A percentile compares a stretch with the other conserved stretches of the same genome.
Conservation (phyloP, 441 rosid species). For the Capsella rubella region DNA sequence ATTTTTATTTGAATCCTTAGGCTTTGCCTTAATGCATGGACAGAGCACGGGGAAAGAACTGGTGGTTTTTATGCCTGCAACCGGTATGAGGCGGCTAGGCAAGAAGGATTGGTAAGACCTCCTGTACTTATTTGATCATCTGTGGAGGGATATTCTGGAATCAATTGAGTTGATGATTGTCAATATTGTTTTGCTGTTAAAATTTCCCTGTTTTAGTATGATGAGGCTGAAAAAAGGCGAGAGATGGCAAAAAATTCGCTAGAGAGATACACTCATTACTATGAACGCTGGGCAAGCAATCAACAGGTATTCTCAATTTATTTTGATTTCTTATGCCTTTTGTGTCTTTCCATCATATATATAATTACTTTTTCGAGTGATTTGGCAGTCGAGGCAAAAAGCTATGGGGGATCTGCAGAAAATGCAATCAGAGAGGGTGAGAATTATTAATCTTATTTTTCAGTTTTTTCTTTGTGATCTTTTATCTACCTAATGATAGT, state of each 20-base stretch:
- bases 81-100: conserved; percentile 45
- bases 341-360: conserved; percentile 14
- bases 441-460: conserved; percentile 24
- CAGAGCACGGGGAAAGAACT: conserved; percentile 64
- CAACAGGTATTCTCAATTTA: conserved; percentile 37
- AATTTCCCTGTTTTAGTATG: conserved; percentile 26
- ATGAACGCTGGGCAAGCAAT: conserved; percentile 80
- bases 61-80: conserved; percentile 70
- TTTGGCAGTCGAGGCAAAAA: conserved; percentile 64
- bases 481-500: neutral
- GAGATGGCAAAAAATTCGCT: conserved; percentile 60
- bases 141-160: conserved; percentile 8
- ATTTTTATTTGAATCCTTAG: conserved; percentile 51
- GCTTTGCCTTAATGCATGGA: conserved; percentile 67
- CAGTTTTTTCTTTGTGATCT: neutral
- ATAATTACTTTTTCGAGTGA: neutral
- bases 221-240: conserved; percentile 47
- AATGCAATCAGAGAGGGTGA: conserved; percentile 54
- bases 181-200: conserved; percentile 11
- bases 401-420: conserved; percentile 54
- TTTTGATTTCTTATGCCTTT: conserved; percentile 6
- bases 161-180: neutral
- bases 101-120: conserved; percentile 66
- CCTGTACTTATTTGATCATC: conserved; percentile 36
- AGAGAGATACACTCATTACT: conserved; percentile 75